phyloP scores from a whole-genome alignment of 768 basidiomycete genomes.

The Termitomyces titanicus region DNA sequence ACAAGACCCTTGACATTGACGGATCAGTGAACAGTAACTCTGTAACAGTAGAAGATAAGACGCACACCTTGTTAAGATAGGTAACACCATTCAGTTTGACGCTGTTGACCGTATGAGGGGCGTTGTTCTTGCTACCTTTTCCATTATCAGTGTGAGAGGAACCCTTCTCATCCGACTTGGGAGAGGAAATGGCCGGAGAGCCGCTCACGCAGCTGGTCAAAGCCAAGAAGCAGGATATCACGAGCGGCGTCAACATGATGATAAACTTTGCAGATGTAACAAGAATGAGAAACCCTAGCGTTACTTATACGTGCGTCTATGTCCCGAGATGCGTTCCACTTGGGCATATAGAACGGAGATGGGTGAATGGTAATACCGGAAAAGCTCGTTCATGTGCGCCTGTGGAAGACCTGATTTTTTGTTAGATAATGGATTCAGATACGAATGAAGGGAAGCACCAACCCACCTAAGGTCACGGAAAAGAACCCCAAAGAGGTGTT shows the following conservation, averaged over 20 bases:
- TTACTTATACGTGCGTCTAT: no score
- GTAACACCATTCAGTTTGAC: constrained; percentile 3
- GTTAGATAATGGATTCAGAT: no score
- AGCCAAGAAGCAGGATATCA: not conserved
- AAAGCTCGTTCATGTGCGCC: no score
- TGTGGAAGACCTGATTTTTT: no score
- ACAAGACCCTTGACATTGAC: constrained; percentile 42
- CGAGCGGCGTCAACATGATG: no score
- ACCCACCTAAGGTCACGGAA: no score
- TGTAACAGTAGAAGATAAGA: not conserved
- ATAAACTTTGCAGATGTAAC: not conserved
- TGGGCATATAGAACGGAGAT: no score
- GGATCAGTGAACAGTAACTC: not conserved
- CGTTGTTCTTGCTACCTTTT: no score
- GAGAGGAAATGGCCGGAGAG: not conserved
- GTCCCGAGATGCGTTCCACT: no score
- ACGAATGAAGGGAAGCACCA: no score
- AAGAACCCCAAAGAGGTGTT: no score
- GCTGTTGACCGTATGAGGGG: not conserved
- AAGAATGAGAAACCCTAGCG: not conserved
- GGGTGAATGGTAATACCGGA: no score
- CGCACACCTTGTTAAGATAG: constrained; percentile 10
- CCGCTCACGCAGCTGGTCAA: not conserved
- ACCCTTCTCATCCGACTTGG: not conserved
- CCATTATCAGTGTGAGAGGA: not conserved